Percentiles rank a stretch among this genome's conserved stretches.
These are phyloP conservation scores for Gaeumannomyces sp. DNA, from an alignment of 2,329 filamentous ascomycete species.

Conservation along the genomic window DNA sequence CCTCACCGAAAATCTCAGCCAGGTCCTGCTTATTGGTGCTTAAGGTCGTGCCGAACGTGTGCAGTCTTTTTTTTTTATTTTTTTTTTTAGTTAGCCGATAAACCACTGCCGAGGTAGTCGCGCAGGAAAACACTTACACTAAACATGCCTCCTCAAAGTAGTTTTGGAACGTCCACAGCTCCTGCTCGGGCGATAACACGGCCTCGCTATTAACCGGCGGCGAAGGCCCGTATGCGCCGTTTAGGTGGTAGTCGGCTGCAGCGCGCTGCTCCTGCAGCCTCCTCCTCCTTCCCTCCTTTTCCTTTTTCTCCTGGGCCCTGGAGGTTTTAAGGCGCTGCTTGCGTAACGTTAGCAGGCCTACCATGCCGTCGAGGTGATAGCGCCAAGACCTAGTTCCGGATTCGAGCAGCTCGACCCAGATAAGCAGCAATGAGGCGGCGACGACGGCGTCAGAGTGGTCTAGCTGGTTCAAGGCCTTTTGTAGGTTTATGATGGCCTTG, in stretches of 20 bases:
- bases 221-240: no score
- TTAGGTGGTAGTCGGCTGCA: no score
- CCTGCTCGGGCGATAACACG: no score
- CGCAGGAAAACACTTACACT: not conserved
- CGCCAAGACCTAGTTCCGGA: constrained; percentile 10
- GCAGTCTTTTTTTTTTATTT: not conserved
- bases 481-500: constrained; percentile 10
- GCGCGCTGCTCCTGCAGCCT: no score
- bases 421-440: constrained; percentile 8
- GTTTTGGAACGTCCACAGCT: constrained; percentile 1
- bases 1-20: not conserved
- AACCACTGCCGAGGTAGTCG: no score
- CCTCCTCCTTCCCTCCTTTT: no score
- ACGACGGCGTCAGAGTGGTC: constrained; percentile 11
- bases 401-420: constrained; percentile 12
- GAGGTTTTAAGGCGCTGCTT: not conserved
- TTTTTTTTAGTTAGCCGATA: no score
- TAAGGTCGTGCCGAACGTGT: constrained; percentile 1
- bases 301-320: no score
- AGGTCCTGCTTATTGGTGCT: constrained; percentile 6
- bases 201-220: no score
- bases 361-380: constrained; percentile 11
- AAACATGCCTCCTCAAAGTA: constrained; percentile 2
- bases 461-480: constrained; percentile 1
- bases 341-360: constrained; percentile 3